Evolutionary conservation across 1,284 basidiomycete genomes (phyloP), one percentile per base, ranked within the genome.

Genomic region (Xanthoconium separans): DNA sequence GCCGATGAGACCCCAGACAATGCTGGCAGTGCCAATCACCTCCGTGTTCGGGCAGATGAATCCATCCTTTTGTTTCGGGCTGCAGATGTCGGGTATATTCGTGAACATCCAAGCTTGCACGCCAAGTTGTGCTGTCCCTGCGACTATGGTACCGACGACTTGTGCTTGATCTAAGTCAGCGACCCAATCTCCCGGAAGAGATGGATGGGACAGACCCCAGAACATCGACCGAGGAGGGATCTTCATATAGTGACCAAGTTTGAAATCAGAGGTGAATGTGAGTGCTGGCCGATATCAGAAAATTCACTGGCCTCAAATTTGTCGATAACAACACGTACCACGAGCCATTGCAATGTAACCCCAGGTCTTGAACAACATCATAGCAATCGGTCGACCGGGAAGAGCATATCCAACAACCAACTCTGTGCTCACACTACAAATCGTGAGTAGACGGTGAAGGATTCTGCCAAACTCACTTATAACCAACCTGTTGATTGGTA

Each of bases 301-400:
- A 39, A 12, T 18, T 33, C 31, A 33, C 11, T 33, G 13, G 13
- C 33, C 2, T 34, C 12, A 16, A 10, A 24, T 13, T 33, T 8
- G 31, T 33, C 31, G 6, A 27, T 4, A 22, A 42, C 5, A 22
- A 27, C 20, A 42, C 54, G 16, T 8, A 55, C 63, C 79, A 58
- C 77, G 77, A 10, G 27, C 1, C 66, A 71, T 69, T 2, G 62
- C 63, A 73, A 72, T 71, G 40, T 70, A 72, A 16, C 72, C 73
- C 72, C 72, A 73, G 3, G 72, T 72, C 58, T 71, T 72, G 63
- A 74, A 73, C 71, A 78, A 70, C 77, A 81, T 80, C 68, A 78
- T 75, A 0, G 75, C 72, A 43, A 77, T 65, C 4, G 77, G 76
- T 6, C 71, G 70, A 15, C 78, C 79, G 16, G 77, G 75, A 8